Base-by-base conservation (phyloP, 176 grass and related monocot genomes). In the Bolboschoenus planiculmis region DNA sequence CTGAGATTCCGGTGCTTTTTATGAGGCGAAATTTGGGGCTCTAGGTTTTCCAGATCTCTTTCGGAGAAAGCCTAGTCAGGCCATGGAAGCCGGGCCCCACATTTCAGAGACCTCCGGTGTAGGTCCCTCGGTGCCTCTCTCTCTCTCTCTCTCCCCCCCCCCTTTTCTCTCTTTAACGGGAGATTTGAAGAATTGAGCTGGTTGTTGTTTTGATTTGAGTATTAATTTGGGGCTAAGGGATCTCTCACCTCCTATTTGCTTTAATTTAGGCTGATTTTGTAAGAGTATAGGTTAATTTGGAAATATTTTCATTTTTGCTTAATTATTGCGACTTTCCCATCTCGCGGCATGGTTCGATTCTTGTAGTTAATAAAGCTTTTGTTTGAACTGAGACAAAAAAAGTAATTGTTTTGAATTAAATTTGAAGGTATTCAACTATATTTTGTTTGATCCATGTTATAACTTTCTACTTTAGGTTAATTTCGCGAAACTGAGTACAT, bases 31-130 rank as follows among this genome's bases (percentile, higher is more conserved):
- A 77, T 51, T 84, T 84, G 55, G 50, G 56, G 83, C 53, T 74
- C 31, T 61, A 18, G 50, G 24, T 75, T 57, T 76, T 84, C 66
- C 50, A 82, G 80, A 82, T 82, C 80, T 82, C 80, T 29, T 46
- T 66, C 80, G 47, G 58, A 82, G 57, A 60, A 46, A n/a, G 29
- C 76, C 54, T 55, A 18, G 9, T 56, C 16, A 56, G 11, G 50
- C 70, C 44, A 77, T 77, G 46, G 72, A 53, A 51, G 2, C n/a
- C 46, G 44, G 24, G 27, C 46, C 72, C 46, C 46, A 8, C 44
- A 50, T 20, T 77, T 20, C 27, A 9, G 46, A 77, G 4, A 33
- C 72, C 13, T 0, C 42, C 13, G 44, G 10, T 10, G 4, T 14
- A 48, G 21, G 42, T 50, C 10, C 0, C 72, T 51, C 18, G 43